Conservation (phyloP, 1,139 yeast genomes). For the Lodderomyces oxycetoniae region DNA sequence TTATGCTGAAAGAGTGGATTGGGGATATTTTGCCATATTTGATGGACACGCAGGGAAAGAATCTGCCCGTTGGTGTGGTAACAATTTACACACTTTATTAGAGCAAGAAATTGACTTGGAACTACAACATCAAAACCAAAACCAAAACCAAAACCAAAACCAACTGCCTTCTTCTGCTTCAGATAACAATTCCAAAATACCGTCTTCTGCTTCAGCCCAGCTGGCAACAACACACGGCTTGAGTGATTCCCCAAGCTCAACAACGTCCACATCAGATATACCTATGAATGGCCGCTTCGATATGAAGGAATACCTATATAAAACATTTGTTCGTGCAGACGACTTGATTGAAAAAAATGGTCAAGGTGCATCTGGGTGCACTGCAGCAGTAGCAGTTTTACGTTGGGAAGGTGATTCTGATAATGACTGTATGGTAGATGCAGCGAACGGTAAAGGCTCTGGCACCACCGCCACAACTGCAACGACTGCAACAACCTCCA, state of each 20-base stretch:
- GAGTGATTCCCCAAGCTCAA: not conserved
- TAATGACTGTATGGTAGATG: conserved; percentile 7
- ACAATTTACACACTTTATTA: conserved; percentile 67
- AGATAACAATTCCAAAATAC: not conserved
- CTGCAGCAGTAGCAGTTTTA: conserved; percentile 91
- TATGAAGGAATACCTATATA: conserved; percentile 53
- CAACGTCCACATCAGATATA: not conserved
- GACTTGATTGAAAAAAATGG: conserved; percentile 55
- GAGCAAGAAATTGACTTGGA: conserved; percentile 44
- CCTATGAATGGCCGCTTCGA: conserved; percentile 19
- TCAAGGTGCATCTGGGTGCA: conserved; percentile 76
- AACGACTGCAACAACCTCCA: conserved; percentile 2
- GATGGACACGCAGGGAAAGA: conserved; percentile 98
- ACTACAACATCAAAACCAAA: conserved; percentile 4
- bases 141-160: not conserved
- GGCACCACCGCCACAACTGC: not conserved
- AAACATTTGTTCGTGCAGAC: conserved; percentile 72
- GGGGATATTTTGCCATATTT: conserved; percentile 94
- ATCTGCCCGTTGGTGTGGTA: conserved; percentile 95
- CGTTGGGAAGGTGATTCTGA: conserved; percentile 59
- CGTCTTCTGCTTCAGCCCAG: not conserved
- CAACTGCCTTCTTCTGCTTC: not conserved
- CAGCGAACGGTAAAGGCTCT: not conserved
- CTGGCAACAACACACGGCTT: not conserved
- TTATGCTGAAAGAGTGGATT: conserved; percentile 81